A percentile compares a stretch with the other conserved stretches of the same genome.
Evolutionary conservation across 2,329 filamentous ascomycete species (phyloP).

Genomic region (Mycosphaerella arachidis): DNA sequence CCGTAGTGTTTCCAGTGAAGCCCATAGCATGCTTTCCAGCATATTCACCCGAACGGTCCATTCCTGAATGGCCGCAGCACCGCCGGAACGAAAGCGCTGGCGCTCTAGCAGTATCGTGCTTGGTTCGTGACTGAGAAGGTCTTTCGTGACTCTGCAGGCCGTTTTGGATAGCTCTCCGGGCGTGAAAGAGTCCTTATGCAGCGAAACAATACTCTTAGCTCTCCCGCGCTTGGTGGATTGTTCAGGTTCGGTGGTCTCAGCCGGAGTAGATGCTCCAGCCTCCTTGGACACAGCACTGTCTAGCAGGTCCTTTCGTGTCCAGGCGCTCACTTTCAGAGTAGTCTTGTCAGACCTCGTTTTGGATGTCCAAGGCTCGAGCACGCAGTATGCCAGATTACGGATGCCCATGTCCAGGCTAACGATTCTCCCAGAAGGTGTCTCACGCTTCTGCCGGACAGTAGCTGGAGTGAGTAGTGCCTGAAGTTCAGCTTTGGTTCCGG

Average conservation of each 20-base stretch:
- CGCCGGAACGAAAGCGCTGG: conserved; percentile 61
- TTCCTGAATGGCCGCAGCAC: conserved; percentile 63
- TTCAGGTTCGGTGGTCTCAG: conserved; percentile 3
- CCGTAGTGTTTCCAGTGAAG: conserved; percentile 57
- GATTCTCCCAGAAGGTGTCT: conserved; percentile 44
- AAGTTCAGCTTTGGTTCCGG: conserved; percentile 58
- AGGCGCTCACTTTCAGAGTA: conserved; percentile 31
- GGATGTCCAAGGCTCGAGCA: conserved; percentile 35
- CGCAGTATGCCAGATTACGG: conserved; percentile 71
- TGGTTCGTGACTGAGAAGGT: conserved; percentile 53
- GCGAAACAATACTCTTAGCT: neutral
- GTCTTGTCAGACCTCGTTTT: neutral
- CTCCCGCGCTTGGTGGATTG: neutral
- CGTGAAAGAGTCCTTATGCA: conserved; percentile 29
- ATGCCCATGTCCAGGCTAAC: conserved; percentile 83
- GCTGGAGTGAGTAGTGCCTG: conserved; percentile 24
- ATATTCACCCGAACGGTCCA: conserved; percentile 82
- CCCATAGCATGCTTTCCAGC: conserved; percentile 77
- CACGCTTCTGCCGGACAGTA: neutral
- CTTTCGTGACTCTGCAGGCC: conserved; percentile 52
- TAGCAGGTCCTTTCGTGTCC: conserved; percentile 36
- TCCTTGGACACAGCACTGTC: neutral
- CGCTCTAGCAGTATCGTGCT: conserved; percentile 67
- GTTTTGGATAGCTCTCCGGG: conserved; percentile 51
- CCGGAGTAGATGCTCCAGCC: neutral